Base-by-base conservation (phyloP, 2,329 filamentous ascomycete species). In the Cladosporium velox region DNA sequence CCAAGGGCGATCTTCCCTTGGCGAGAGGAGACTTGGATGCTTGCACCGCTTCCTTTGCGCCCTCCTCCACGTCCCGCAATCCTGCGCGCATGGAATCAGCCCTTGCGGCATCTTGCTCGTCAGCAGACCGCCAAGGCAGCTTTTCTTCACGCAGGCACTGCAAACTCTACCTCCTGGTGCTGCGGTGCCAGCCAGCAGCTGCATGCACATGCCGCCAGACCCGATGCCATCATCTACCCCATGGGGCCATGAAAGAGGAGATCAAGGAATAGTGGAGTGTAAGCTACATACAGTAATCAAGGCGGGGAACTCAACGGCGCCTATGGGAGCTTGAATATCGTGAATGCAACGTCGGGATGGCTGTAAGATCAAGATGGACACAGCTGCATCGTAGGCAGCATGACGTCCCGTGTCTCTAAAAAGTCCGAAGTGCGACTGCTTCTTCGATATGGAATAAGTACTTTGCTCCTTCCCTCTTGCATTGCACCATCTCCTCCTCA, bases 1-100 rank as follows among this genome's bases (percentile, higher is more conserved):
- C 61, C 47, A 47, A 64, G 47, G 51, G 61, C 61, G 61, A 64
- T 64, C 61, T 32, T 11, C 2, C 8, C 61, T 64, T 64, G 61
- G 61, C 61, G 49, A 30, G 49, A 28, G 34, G 61, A 64, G 49
- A 55, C 8, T 64, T 30, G 38, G 47, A 62, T 62, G 59, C 61
- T 57, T 57, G 28, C 51, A 44, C 61, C 41, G 57, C 57, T 58
- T 58, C 32, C 34, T 58, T 57, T 57, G 52, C 30, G 18, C 30
- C 11, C 30, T 32, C 21, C 60, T 64, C 60, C 34, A 64, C 49
- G 10, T 51, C 18, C 60, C 51, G 51, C 35, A 35, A 24, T n/a
- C 26, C 49, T 47, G 24, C 35, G 10, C 51, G 32, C n/a, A 38
- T 38, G 41, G n/a, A 41, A 26, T 41, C 18, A 26, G 55, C 49